Conservation (phyloP, 768 basidiomycete species). For the Tylopilus intermedius region DNA sequence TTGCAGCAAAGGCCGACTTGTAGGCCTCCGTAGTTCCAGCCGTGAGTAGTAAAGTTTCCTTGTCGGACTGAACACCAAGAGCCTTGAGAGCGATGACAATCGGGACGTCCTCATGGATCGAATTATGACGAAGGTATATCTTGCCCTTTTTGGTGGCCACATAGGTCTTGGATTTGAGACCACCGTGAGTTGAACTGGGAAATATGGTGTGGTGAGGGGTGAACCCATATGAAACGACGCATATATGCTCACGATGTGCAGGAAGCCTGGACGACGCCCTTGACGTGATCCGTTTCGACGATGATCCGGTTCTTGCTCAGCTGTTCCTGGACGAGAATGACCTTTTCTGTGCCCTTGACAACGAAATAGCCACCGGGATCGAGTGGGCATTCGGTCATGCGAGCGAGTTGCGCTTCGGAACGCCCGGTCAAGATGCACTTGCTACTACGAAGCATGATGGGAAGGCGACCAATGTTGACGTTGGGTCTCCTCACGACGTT, state of each 20-base stretch:
- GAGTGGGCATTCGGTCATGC: constrained; percentile 93
- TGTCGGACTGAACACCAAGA: constrained; percentile 93
- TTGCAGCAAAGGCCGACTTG: constrained; percentile 81
- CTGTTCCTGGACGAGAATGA: constrained; percentile 98
- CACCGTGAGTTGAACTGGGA: constrained; percentile 70
- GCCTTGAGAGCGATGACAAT: constrained; percentile 96
- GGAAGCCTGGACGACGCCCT: constrained; percentile 88
- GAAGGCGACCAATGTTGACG: constrained; percentile 84
- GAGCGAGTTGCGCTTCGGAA: constrained; percentile 77
- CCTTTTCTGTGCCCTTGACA: constrained; percentile 98
- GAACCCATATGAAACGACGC: neutral
- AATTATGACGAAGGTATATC: constrained; percentile 96
- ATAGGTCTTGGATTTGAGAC: constrained; percentile 95
- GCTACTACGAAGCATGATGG: constrained; percentile 95
- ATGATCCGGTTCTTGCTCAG: constrained; percentile 99
- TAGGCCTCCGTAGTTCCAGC: constrained; percentile 90
- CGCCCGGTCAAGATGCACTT: constrained; percentile 86
- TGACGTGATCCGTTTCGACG: constrained; percentile 88
- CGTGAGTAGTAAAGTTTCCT: constrained; percentile 91
- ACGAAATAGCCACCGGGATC: constrained; percentile 99
- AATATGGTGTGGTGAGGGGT: constrained; percentile 10
- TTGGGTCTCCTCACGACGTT: constrained; percentile 78
- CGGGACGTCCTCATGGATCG: constrained; percentile 93
- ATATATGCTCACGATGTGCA: constrained; percentile 79
- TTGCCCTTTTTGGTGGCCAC: constrained; percentile 92